Base-by-base conservation (phyloP, 2,329 filamentous ascomycete genomes). In the Annulohypoxylon truncatum region DNA sequence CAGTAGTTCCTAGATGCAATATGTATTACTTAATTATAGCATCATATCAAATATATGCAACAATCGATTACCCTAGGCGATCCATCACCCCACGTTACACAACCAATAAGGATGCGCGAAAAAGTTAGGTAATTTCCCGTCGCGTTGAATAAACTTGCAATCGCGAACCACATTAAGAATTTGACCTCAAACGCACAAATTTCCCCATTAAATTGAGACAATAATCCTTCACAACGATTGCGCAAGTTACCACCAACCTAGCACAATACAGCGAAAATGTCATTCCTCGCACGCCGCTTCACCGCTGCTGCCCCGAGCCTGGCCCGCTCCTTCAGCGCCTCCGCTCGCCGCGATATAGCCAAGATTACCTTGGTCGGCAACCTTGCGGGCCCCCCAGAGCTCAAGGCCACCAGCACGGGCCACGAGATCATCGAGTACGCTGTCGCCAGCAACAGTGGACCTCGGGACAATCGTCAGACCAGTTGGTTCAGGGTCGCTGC, bases 301-400 rank as follows among this genome's bases (percentile, higher is more conserved):
- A 80, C 72, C 74, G 78, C 81, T 77, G 80, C 80, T 76, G 81
- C 83, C 77, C 81, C 79, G 76, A 80, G 72, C 73, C 67, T 68
- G 62, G 77, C 84, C 73, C 93, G 93, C 80, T 81, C 89, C 76
- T 97, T 97, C 87, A 93, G 89, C 82, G 89, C 89, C 73, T 89
- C 91, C 46, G 82, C 89, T 40, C 79, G 87, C 52, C 85, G 87
- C 68, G 81, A 85, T 68, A 76, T 96, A 71, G 92, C 96, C 72
- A 91, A 90, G 80, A 91, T 99, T 83, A 91, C 89, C 75, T 84
- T 99, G 79, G 86, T 97, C 73, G 96, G 96, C 76, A 91, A 94
- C 79, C 89, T 99, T 54, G 93, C 87, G 66, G 87, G 89, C 73
- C 86, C 88, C 56, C 95, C 96, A 63, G 94, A 97, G 84, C 75